These are phyloP conservation scores for Barnettozyma wickerhamii DNA, from an alignment of 805 yeast species.

Conservation along the genomic window DNA sequence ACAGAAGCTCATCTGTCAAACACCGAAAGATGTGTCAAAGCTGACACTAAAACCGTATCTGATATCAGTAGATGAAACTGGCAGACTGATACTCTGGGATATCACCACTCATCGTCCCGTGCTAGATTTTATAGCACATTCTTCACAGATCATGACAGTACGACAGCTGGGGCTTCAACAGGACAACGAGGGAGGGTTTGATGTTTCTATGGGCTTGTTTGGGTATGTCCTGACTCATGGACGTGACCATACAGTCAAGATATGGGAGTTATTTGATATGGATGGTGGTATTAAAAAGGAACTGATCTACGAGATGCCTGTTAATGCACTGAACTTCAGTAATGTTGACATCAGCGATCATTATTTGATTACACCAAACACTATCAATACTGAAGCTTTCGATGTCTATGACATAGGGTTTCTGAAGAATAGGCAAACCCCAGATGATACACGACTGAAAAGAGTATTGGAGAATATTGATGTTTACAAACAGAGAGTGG, in stretches of 20 bases:
- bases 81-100: slow-evolving; percentile 66
- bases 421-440: slow-evolving; percentile 6
- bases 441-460: slow-evolving; percentile 16
- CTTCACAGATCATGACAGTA: slow-evolving; percentile 44
- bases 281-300: slow-evolving; percentile 1
- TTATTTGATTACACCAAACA: slow-evolving; percentile 53
- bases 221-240: slow-evolving; percentile 60
- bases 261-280: slow-evolving; percentile 37
- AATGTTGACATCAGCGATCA: slow-evolving; percentile 43
- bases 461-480: slow-evolving; percentile 24
- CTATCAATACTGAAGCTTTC: slow-evolving; percentile 56
- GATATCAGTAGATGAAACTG: slow-evolving; percentile 56
- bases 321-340: slow-evolving; percentile 70
- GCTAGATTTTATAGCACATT: slow-evolving; percentile 58
- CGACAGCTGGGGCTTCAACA: slow-evolving; percentile 36
- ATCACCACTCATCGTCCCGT: slow-evolving; percentile 50
- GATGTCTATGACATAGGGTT: slow-evolving; percentile 50
- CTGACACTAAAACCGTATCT: slow-evolving; percentile 31
- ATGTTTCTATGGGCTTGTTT: slow-evolving; percentile 25
- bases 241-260: slow-evolving; percentile 51
- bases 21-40: neutral
- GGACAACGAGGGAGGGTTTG: slow-evolving; percentile 6
- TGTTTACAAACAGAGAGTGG: slow-evolving; percentile 14
- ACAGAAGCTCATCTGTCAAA: neutral
- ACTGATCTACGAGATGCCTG: slow-evolving; percentile 50